phyloP scores from a whole-genome alignment of 2,329 filamentous ascomycete species.

The Talaromyces sp. region DNA sequence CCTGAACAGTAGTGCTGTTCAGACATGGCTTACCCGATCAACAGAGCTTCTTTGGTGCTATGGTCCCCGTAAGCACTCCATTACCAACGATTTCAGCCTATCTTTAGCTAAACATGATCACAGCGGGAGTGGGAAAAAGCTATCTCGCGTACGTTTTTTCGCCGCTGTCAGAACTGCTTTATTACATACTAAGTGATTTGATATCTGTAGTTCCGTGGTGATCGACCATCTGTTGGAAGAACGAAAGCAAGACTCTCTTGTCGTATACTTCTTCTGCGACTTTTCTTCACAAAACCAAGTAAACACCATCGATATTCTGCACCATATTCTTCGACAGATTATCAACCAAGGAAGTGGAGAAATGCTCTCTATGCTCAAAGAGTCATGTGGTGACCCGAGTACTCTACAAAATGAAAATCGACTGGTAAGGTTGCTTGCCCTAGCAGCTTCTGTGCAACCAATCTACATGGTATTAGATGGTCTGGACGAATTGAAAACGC shows the following conservation, averaged over 20 bases:
- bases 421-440: background rate
- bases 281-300: slow-evolving; percentile 1
- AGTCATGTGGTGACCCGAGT: background rate
- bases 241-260: background rate
- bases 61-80: slow-evolving; percentile 4
- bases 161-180: background rate
- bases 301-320: background rate
- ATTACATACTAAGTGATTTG: background rate
- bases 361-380: background rate
- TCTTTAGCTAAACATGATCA: background rate
- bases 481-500: background rate
- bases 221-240: background rate
- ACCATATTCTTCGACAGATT: background rate
- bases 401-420: background rate
- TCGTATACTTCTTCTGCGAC: background rate
- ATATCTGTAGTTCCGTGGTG: background rate
- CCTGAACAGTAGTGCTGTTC: background rate
- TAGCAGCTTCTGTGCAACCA: background rate
- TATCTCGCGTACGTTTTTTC: background rate
- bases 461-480: background rate
- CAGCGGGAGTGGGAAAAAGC: background rate
- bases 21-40: slow-evolving; percentile 4
- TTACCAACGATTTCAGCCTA: background rate
- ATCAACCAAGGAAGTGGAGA: background rate
- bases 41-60: slow-evolving; percentile 9